Evolutionary conservation across 805 yeast genomes (phyloP).

Genomic region (Wickerhamiella qilinensis): DNA sequence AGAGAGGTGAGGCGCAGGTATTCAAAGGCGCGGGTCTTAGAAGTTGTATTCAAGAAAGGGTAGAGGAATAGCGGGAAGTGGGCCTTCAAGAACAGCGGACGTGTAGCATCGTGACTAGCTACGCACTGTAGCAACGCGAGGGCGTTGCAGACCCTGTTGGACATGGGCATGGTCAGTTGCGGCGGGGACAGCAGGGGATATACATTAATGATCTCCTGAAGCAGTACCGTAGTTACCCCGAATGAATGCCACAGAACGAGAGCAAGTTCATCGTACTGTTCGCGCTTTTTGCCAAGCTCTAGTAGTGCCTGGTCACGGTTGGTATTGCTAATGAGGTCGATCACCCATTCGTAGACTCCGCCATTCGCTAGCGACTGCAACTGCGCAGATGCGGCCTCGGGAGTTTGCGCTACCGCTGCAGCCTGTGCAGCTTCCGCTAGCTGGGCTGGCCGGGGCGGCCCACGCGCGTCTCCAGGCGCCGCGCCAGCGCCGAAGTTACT

Average conservation of each 20-base stretch:
- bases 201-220: slow-evolving; percentile 80
- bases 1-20: slow-evolving; percentile 81
- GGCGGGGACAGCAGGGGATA: slow-evolving; percentile 86
- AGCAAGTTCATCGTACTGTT: slow-evolving; percentile 87
- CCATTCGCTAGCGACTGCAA: slow-evolving; percentile 32
- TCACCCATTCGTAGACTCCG: slow-evolving; percentile 77
- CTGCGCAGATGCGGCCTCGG: no score
- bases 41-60: slow-evolving; percentile 84
- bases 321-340: slow-evolving; percentile 78
- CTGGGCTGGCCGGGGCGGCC: no score
- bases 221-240: slow-evolving; percentile 85
- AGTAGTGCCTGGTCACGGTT: slow-evolving; percentile 83
- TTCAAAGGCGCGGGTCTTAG: slow-evolving; percentile 85
- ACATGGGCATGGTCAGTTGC: slow-evolving; percentile 63
- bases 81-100: slow-evolving; percentile 70
- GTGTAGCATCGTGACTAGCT: slow-evolving; percentile 85
- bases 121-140: slow-evolving; percentile 89
- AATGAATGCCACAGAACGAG: slow-evolving; percentile 87
- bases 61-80: slow-evolving; percentile 84
- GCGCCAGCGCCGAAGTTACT: no score
- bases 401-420: no score
- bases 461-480: no score
- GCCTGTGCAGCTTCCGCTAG: no score
- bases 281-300: slow-evolving; percentile 87
- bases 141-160: slow-evolving; percentile 91